Evolutionary conservation across 176 grass and related monocot genomes (phyloP).

Genomic region (Typha latifolia): DNA sequence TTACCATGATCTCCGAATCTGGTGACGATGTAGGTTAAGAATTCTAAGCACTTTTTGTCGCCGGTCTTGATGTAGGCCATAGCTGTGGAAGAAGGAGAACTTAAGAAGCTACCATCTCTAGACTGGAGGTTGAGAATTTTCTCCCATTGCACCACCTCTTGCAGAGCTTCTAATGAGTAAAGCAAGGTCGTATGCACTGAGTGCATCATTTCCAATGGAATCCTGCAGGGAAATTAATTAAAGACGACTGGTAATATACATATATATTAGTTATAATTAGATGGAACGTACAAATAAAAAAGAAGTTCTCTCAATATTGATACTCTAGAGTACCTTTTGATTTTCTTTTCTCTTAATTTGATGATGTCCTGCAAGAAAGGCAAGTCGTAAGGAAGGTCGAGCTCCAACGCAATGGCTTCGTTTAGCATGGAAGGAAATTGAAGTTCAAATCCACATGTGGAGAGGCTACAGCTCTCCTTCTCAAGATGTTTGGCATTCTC

Average conservation of each 20-base stretch:
- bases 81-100: conserved; percentile 33
- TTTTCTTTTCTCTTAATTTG: conserved; percentile 26
- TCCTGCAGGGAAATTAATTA: conserved; percentile 8
- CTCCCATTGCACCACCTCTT: conserved; percentile 35
- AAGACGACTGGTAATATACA: too few relatives aligned
- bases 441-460: conserved; percentile 21
- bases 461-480: conserved; percentile 7
- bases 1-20: conserved; percentile 39
- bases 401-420: conserved; percentile 16
- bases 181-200: conserved; percentile 26
- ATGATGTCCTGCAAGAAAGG: conserved; percentile 15
- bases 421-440: conserved; percentile 19
- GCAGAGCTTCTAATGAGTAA: conserved; percentile 34
- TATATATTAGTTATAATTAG: too few relatives aligned
- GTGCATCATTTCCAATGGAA: conserved; percentile 35
- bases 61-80: conserved; percentile 34
- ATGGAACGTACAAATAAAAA: too few relatives aligned
- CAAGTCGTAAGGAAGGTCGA: conserved; percentile 20
- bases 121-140: conserved; percentile 31
- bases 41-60: conserved; percentile 32
- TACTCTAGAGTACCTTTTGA: conserved; percentile 6
- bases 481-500: conserved; percentile 14
- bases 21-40: conserved; percentile 8
- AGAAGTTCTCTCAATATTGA: too few relatives aligned
- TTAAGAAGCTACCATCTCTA: conserved; percentile 35